A percentile compares a stretch with the other conserved stretches of the same genome.
phyloP scores from a whole-genome alignment of 2,329 filamentous ascomycete species.

The Penicillium brasilianum region DNA sequence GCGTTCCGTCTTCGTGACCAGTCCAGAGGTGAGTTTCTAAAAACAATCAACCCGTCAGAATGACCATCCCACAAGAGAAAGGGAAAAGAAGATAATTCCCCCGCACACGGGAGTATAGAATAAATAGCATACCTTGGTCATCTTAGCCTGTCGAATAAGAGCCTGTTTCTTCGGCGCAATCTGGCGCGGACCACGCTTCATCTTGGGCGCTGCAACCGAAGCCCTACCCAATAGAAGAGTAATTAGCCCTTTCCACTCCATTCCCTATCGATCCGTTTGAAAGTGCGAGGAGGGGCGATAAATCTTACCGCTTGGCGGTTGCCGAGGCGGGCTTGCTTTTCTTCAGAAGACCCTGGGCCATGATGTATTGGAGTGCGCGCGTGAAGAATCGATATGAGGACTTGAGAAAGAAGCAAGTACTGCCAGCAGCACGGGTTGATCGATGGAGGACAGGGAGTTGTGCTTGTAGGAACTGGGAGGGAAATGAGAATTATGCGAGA shows the following conservation, averaged over 20 bases:
- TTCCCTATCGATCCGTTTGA: neutral
- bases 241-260: neutral
- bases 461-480: neutral
- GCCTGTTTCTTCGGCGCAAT: conserved; percentile 70
- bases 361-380: conserved; percentile 26
- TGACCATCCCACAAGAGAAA: neutral
- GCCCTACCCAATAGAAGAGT: no score
- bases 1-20: conserved; percentile 70
- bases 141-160: conserved; percentile 64
- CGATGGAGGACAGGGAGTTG: no score
- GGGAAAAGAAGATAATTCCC: neutral
- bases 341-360: conserved; percentile 58
- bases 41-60: neutral
- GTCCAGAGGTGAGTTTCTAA: conserved; percentile 65
- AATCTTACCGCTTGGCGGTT: conserved; percentile 46
- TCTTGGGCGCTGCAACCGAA: conserved; percentile 46
- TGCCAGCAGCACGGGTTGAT: conserved; percentile 13
- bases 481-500: neutral
- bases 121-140: conserved; percentile 64
- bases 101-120: neutral
- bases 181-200: conserved; percentile 63
- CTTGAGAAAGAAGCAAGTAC: neutral
- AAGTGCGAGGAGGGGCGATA: neutral
- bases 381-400: neutral
- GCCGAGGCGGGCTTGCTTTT: conserved; percentile 44